Evolutionary conservation across 768 basidiomycete genomes (phyloP).

Genomic region (Termitomyces sp.): DNA sequence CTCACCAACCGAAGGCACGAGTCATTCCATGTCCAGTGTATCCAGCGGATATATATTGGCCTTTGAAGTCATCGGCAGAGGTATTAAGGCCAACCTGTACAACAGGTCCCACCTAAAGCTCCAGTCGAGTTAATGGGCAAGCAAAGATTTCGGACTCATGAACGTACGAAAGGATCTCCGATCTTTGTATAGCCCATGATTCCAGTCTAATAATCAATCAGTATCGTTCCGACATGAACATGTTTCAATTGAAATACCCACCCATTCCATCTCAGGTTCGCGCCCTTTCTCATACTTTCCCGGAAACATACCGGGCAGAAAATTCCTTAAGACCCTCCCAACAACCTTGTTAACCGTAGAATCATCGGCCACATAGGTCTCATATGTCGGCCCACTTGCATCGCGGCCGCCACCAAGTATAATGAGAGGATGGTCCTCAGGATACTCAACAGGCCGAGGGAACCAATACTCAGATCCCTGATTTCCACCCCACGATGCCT

Average conservation of each 20-base stretch:
- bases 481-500: conserved; percentile 45
- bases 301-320: conserved; percentile 59
- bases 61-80: conserved; percentile 21
- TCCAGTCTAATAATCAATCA: conserved; percentile 54
- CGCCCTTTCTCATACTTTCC: conserved; percentile 43
- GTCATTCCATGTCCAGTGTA: conserved; percentile 61
- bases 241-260: conserved; percentile 25
- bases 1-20: conserved; percentile 42
- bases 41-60: conserved; percentile 54
- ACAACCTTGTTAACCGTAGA: conserved; percentile 46
- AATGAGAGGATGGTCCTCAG: conserved; percentile 44
- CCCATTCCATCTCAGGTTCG: conserved; percentile 82
- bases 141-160: neutral
- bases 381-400: conserved; percentile 37
- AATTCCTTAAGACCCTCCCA: conserved; percentile 47
- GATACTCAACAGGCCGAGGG: conserved; percentile 47
- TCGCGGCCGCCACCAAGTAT: conserved; percentile 76
- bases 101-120: conserved; percentile 48
- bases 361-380: conserved; percentile 60
- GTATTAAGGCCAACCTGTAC: conserved; percentile 13
- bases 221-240: neutral
- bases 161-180: conserved; percentile 67
- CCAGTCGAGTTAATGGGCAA: neutral
- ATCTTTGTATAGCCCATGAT: conserved; percentile 74
- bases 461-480: conserved; percentile 80